Conservation (phyloP, 805 yeast genomes). For the Metschnikowia santaceciliae region DNA sequence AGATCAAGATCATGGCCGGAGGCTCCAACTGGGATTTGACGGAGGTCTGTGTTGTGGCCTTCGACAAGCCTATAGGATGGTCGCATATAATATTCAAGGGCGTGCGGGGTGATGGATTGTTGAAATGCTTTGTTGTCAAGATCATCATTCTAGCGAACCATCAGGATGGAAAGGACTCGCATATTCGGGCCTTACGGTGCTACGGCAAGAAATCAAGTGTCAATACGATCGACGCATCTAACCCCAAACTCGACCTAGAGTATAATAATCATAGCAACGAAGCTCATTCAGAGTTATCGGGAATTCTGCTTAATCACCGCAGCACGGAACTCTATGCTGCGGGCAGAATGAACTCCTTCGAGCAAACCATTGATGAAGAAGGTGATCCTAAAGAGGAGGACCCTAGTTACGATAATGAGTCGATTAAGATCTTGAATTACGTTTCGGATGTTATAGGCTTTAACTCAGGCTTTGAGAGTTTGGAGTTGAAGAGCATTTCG, state of each 20-base stretch:
- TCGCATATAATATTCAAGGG: conserved; percentile 57
- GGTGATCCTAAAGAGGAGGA: conserved; percentile 2
- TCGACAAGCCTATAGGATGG: conserved; percentile 78
- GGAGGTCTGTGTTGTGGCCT: conserved; percentile 57
- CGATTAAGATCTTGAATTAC: conserved; percentile 27
- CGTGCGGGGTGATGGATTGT: conserved; percentile 48
- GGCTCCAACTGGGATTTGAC: conserved; percentile 70
- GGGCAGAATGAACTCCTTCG: conserved; percentile 4
- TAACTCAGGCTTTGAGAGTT: conserved; percentile 40
- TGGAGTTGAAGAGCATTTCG: conserved; percentile 34
- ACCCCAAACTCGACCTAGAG: not conserved
- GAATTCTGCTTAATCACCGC: conserved; percentile 14
- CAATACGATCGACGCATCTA: conserved; percentile 7
- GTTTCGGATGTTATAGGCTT: conserved; percentile 39
- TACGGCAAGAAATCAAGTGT: conserved; percentile 35
- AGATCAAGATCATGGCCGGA: conserved; percentile 64
- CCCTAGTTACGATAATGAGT: conserved; percentile 18
- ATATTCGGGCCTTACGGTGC: conserved; percentile 68
- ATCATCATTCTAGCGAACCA: conserved; percentile 70
- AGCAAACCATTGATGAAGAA: conserved; percentile 10
- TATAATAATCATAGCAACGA: not conserved
- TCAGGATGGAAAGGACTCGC: conserved; percentile 95
- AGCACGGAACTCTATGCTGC: not conserved
- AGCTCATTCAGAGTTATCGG: conserved; percentile 7
- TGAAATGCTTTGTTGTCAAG: conserved; percentile 65